Percentiles rank a stretch among this genome's conserved stretches.
phyloP scores from a whole-genome alignment of 2,329 filamentous ascomycete species.

The Aspergillus jensenii region DNA sequence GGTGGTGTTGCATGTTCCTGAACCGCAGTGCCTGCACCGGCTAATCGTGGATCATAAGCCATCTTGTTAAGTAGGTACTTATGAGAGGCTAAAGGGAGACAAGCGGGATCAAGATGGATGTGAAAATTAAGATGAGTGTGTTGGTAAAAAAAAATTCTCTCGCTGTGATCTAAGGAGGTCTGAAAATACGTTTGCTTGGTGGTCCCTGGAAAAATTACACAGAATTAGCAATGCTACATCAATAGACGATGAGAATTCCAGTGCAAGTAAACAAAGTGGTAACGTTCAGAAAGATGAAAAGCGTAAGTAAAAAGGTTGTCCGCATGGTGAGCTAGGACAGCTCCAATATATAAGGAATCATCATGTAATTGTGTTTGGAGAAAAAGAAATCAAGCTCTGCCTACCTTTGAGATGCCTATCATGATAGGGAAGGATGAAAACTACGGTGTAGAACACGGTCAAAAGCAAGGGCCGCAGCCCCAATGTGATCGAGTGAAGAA shows the following conservation, averaged over 20 bases:
- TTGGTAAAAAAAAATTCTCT: conserved; percentile 10
- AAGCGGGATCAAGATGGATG: conserved; percentile 15
- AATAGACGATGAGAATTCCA: not conserved
- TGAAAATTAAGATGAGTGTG: not conserved
- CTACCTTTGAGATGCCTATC: conserved; percentile 32
- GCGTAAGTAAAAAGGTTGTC: conserved; percentile 62
- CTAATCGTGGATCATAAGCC: conserved; percentile 53
- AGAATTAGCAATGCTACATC: conserved; percentile 23
- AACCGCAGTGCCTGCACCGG: conserved; percentile 46
- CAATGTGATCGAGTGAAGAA: conserved; percentile 21
- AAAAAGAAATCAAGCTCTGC: conserved; percentile 9
- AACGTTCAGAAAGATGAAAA: conserved; percentile 31
- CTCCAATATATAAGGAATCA: conserved; percentile 69
- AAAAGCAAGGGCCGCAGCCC: conserved; percentile 32
- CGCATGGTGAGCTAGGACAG: conserved; percentile 67
- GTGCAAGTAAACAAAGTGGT: conserved; percentile 8
- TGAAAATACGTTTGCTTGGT: conserved; percentile 35
- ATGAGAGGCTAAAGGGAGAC: conserved; percentile 11
- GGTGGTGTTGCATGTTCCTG: conserved; percentile 48
- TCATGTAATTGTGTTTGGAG: conserved; percentile 42
- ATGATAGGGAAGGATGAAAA: conserved; percentile 24
- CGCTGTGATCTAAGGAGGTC: conserved; percentile 31
- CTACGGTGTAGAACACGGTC: conserved; percentile 1
- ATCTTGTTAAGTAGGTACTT: conserved; percentile 32
- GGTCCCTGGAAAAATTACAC: conserved; percentile 31